Evolutionary conservation across 305 asterid species (phyloP), one percentile per base, ranked within the genome.

Genomic region (Fraxinus greggii): DNA sequence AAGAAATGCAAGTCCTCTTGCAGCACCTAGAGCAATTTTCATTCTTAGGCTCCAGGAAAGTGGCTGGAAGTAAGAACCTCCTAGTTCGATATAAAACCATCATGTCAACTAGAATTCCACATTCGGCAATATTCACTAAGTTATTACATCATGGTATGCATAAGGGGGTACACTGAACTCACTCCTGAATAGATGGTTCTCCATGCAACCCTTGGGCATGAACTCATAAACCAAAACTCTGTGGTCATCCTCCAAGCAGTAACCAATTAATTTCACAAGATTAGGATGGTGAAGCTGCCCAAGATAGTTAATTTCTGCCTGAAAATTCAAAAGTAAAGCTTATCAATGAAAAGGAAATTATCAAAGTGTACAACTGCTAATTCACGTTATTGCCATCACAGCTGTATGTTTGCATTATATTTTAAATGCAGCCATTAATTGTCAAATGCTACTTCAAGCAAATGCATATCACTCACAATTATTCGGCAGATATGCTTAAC

Each of bases 121-220:
- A 48, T 61, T 10, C 40, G 3, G 12, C 75, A 77, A 21, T 56
- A 72, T 77, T 3, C 51, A 15, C 3, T 3, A 67, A 35, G 72
- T 29, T 31, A 56, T 75, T 23, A 42, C 67, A 76, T 23, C 26
- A 76, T 51, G 35, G 45, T 23, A 56, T 17, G 28, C 1, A 33
- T 29, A 15, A 23, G 42, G 35, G 78, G 83, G 72, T 67, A 70
- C 9, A 76, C 17, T 72, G 80, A 80, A 89, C 99, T 86, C 84
- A 95, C 99, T 92, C 84, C 98, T 87, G 88, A 95, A 95, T 35
- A 95, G 88, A 90, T 95, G 99, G 88, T 95, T 95, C 88, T 95
- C 99, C 97, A 93, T 88, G 94, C 98, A 93, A 81, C 99, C 99
- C 92, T 91, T 94, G 69, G 98, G 88, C 99, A 95, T 94, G 88